Evolutionary conservation across 768 basidiomycete species (phyloP), one percentile per base, ranked within the genome.

Genomic region (Rhizopogon vulgaris): DNA sequence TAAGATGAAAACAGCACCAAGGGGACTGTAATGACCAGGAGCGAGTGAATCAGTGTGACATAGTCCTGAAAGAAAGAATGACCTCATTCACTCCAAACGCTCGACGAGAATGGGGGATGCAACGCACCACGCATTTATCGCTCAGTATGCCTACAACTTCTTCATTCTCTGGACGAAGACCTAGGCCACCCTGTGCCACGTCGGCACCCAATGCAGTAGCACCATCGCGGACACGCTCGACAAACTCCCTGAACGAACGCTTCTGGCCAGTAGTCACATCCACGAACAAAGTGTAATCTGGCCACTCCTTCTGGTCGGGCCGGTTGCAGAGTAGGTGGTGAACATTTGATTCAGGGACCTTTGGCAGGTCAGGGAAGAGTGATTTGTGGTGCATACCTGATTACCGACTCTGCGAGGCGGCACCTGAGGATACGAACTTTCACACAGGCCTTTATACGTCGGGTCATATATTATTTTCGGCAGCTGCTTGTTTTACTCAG

Each of bases 101-200:
- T 22, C 12, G 30, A 22, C 7, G 43, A 30, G 14, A n/a, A 11
- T 34, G 22, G 25, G 30, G 24, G 12, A 30, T 15, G 25, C 30
- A 12, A 69, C 80, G 57, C 61, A 84, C 85, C 57, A 78, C 58
- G 38, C 77, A 83, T 18, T 39, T 39, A 18, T 83, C 76, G 63
- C 79, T 80, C 62, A 88, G 75, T 6, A 90, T 78, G 4, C 85
- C 88, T n/a, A 88, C 73, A 15, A 87, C 76, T 45, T 85, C 83
- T 0, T 71, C 73, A 24, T 75, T 70, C 41, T 71, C 70, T 1
- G 66, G 64, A 7, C 65, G 60, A 10, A 90, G 60, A 0, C 77
- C 84, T 1, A 86, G 67, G 0, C 87, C 85, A 1, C 84, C 84
- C 15, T 75, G 62, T 0, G 66, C 55, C 9, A 68, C 53, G 4